Conservation (phyloP, 345 rosid genomes). For the Sonneratia alba region DNA sequence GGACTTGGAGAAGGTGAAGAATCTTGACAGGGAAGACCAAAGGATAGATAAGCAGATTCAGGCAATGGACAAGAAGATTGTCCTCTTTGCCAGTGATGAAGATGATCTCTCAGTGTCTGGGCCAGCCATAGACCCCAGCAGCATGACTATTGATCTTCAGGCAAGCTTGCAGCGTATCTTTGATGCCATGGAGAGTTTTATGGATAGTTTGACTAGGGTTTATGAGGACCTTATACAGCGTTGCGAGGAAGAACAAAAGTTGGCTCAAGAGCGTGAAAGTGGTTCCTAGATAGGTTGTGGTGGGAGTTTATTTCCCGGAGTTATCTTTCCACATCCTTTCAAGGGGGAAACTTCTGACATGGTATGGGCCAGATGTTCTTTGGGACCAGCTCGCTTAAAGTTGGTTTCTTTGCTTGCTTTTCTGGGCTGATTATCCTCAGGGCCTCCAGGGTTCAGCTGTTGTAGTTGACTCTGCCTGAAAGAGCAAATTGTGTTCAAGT, state of each 20-base stretch:
- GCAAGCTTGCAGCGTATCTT: constrained; percentile 20
- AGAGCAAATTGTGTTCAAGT: neutral
- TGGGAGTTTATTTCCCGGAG: neutral
- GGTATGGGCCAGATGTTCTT: neutral
- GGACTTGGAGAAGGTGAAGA: constrained; percentile 21
- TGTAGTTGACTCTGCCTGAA: neutral
- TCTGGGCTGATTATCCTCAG: neutral
- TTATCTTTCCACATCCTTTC: neutral
- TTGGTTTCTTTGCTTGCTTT: neutral
- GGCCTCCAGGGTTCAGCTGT: neutral
- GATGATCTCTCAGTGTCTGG: neutral
- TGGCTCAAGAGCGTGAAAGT: neutral
- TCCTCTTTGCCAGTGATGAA: neutral
- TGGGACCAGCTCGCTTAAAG: neutral
- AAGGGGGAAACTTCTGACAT: neutral
- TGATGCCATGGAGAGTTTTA: constrained; percentile 24
- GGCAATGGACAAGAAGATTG: constrained; percentile 11
- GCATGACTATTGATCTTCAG: constrained; percentile 9
- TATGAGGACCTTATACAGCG: constrained; percentile 16
- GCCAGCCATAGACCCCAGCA: constrained; percentile 5
- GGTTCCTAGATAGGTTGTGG: neutral
- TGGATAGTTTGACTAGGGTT: constrained; percentile 13
- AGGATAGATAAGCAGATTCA: constrained; percentile 20
- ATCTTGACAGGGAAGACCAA: constrained; percentile 25
- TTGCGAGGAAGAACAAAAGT: neutral